Evolutionary conservation across 768 basidiomycete genomes (phyloP).

Genomic region (Termitomyces sp.): DNA sequence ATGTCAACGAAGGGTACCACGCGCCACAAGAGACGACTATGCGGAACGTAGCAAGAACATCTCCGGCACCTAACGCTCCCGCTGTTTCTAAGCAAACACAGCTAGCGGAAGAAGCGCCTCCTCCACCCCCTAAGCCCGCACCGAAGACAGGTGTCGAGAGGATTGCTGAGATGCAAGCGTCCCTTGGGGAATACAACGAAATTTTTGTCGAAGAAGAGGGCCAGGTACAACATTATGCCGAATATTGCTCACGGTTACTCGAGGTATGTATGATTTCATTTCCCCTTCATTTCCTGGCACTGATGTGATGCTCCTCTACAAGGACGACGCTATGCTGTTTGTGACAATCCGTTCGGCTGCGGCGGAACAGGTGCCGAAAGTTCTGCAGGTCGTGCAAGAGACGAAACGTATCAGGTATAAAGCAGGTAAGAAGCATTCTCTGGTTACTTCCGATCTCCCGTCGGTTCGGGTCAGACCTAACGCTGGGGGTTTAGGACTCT

Average conservation of each 20-base stretch:
- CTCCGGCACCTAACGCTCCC: not conserved
- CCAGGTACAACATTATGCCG: slow-evolving; percentile 61
- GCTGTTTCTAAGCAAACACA: not conserved
- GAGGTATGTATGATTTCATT: slow-evolving; percentile 39
- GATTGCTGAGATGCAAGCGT: slow-evolving; percentile 69
- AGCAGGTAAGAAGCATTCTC: slow-evolving; percentile 45
- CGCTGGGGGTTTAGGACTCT: slow-evolving; percentile 31
- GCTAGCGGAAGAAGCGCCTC: slow-evolving; percentile 31
- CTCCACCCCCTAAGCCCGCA: slow-evolving; percentile 57
- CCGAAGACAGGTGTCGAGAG: slow-evolving; percentile 67
- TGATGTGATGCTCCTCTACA: not conserved
- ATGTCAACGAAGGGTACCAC: slow-evolving; percentile 59
- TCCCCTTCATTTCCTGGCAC: not conserved
- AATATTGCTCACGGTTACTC: slow-evolving; percentile 62
- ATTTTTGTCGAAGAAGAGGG: slow-evolving; percentile 70
- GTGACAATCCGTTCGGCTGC: slow-evolving; percentile 68
- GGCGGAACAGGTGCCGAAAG: slow-evolving; percentile 68
- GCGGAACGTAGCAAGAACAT: not conserved
- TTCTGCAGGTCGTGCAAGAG: slow-evolving; percentile 77
- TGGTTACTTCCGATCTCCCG: not conserved
- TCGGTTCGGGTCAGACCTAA: not conserved
- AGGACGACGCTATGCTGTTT: slow-evolving; percentile 84
- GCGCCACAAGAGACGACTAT: slow-evolving; percentile 21
- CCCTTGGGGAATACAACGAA: slow-evolving; percentile 73
- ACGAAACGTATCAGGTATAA: slow-evolving; percentile 77